phyloP scores from a whole-genome alignment of 331 rosid species.

The Phaseolus coccineus region DNA sequence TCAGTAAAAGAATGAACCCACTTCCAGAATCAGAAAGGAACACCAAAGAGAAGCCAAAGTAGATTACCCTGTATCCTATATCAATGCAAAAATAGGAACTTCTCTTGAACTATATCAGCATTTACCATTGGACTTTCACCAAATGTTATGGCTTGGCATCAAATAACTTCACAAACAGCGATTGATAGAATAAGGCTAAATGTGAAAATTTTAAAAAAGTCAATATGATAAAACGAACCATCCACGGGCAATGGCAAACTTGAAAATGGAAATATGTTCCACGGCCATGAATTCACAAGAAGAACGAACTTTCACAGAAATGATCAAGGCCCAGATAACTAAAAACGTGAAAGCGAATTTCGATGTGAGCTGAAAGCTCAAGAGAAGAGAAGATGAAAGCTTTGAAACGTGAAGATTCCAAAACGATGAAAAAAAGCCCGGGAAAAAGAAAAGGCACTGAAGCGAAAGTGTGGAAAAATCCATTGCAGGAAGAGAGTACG shows the following conservation, averaged over 20 bases:
- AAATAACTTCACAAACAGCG: neutral
- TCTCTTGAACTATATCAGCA: constrained; percentile 1
- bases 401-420: neutral
- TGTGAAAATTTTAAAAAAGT: neutral
- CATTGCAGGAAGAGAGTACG: neutral
- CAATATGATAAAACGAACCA: neutral
- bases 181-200: constrained; percentile 12
- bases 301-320: constrained; percentile 3
- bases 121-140: neutral
- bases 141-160: constrained; percentile 11
- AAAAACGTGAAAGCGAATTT: neutral
- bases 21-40: neutral
- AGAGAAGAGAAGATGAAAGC: neutral
- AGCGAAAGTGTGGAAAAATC: neutral
- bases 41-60: neutral
- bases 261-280: constrained; percentile 7
- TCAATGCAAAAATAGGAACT: constrained; percentile 14
- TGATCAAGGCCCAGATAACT: constrained; percentile 22
- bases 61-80: neutral
- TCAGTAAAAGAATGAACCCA: neutral
- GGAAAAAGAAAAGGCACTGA: neutral
- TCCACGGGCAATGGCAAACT: neutral
- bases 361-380: constrained; percentile 13
- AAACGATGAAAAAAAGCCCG: neutral
- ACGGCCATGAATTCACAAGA: neutral